Evolutionary conservation across 176 grass and related monocot species (phyloP).

Genomic region (Saccharum officinarum): DNA sequence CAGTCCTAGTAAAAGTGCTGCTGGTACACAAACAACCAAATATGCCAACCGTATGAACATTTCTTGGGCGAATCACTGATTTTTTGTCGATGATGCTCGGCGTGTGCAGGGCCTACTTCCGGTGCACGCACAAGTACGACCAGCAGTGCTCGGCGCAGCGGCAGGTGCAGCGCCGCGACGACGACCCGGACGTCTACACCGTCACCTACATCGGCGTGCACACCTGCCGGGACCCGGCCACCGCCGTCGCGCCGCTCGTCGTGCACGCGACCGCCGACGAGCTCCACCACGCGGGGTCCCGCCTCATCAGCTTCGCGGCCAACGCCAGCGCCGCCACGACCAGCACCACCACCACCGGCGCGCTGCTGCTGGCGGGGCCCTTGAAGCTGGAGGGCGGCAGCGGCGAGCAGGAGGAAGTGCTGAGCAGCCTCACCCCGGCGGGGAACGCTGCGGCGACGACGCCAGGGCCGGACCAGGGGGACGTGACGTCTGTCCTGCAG

Average conservation of each 20-base stretch:
- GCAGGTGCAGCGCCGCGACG: constrained; percentile 68
- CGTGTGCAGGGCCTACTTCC: constrained; percentile 70
- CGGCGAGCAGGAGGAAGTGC: constrained; percentile 53
- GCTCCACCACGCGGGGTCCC: constrained; percentile 22
- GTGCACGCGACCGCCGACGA: not conserved
- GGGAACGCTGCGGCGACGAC: constrained; percentile 7
- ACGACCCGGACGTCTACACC: constrained; percentile 26
- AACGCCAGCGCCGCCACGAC: not conserved
- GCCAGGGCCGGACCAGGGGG: constrained; percentile 47
- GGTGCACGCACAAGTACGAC: constrained; percentile 87
- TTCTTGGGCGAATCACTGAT: constrained; percentile 11
- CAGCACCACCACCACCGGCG: constrained; percentile 25
- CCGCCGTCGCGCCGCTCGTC: constrained; percentile 19
- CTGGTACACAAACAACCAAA: no score
- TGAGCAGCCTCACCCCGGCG: constrained; percentile 59
- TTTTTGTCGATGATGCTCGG: not conserved
- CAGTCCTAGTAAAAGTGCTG: no score
- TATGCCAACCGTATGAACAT: no score
- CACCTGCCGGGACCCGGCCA: constrained; percentile 59
- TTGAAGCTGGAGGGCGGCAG: constrained; percentile 32
- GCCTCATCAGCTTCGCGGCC: constrained; percentile 54
- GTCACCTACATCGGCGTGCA: constrained; percentile 78
- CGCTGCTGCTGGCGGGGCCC: not conserved
- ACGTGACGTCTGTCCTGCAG: constrained; percentile 52
- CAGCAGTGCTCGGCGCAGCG: constrained; percentile 64